Evolutionary conservation across 176 grass and related monocot species (phyloP).

Genomic region (Paspalum notatum): DNA sequence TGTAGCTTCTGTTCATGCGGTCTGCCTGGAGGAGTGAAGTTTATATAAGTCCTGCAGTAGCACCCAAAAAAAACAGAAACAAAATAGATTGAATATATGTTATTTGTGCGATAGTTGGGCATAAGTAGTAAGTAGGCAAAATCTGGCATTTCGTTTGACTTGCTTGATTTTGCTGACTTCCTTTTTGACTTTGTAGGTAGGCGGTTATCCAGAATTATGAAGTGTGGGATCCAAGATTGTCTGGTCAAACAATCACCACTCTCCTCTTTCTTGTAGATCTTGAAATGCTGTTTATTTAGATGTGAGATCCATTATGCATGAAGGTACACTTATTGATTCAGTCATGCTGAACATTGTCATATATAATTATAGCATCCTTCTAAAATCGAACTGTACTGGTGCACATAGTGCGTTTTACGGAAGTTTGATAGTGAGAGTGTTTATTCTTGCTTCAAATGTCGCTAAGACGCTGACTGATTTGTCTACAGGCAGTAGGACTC

Average conservation of each 20-base stretch:
- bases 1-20: neutral
- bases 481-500: too few species aligned
- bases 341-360: too few species aligned
- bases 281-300: neutral
- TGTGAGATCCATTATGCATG: neutral
- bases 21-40: neutral
- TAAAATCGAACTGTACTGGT: too few species aligned
- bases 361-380: too few species aligned
- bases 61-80: neutral
- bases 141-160: neutral
- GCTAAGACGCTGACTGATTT: too few species aligned
- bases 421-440: too few species aligned
- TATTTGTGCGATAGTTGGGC: neutral
- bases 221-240: neutral
- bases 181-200: neutral
- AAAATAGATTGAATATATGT: neutral
- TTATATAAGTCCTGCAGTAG: neutral
- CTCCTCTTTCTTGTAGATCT: neutral
- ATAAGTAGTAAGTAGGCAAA: neutral
- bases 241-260: neutral
- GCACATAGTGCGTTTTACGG: too few species aligned
- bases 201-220: neutral
- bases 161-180: neutral
- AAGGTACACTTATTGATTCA: neutral
- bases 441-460: too few species aligned